phyloP scores from a whole-genome alignment of 139 green algal species.

The Volvox reticuliferus region DNA sequence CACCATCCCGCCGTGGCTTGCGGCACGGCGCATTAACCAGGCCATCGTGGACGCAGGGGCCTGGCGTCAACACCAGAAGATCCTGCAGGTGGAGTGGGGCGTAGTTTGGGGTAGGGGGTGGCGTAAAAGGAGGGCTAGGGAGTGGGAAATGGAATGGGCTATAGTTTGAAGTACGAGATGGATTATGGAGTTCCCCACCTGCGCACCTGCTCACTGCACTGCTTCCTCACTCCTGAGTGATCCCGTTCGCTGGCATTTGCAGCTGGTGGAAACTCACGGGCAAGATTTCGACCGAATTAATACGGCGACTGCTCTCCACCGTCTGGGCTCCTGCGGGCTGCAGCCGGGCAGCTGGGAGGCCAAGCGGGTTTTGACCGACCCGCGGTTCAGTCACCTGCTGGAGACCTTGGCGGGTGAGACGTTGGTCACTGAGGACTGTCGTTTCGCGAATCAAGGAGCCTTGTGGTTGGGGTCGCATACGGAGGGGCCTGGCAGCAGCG shows the following conservation, averaged over 20 bases:
- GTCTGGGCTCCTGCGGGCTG: constrained; percentile 27
- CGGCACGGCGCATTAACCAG: neutral
- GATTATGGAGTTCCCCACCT: neutral
- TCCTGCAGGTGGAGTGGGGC: neutral
- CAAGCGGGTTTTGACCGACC: neutral
- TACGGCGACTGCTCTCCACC: constrained; percentile 29
- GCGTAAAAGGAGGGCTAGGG: neutral
- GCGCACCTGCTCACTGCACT: too few relatives aligned
- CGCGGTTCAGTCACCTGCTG: neutral
- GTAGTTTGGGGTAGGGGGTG: neutral
- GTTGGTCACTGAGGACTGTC: too few relatives aligned
- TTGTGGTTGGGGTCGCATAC: too few relatives aligned
- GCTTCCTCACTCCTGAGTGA: too few relatives aligned
- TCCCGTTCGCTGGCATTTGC: neutral
- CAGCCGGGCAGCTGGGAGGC: neutral
- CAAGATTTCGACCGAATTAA: neutral
- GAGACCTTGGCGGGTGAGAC: too few relatives aligned
- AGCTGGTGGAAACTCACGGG: neutral
- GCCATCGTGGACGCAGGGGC: neutral
- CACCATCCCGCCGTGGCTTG: neutral
- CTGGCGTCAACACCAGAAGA: neutral
- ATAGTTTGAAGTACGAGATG: neutral
- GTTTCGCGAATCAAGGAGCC: too few relatives aligned
- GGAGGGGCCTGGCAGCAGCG: neutral
- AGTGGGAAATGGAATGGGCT: neutral